Evolutionary conservation across 805 yeast genomes (phyloP), one percentile per base, ranked within the genome.

Genomic region (Starmerella floricola): DNA sequence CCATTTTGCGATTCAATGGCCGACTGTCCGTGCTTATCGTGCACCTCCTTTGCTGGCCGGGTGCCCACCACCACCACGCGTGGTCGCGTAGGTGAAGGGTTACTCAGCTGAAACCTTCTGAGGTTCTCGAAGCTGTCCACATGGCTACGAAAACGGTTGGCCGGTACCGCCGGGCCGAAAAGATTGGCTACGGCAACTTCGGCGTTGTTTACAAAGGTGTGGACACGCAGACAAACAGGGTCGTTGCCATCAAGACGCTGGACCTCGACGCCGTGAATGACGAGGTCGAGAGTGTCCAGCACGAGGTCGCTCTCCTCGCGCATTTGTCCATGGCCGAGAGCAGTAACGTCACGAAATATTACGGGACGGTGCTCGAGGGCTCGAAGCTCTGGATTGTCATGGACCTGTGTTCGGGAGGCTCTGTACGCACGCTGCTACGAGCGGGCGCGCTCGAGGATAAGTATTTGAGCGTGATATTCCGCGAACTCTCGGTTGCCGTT

Each of bases 391-490:
- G 98, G 97, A 87, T 91, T 59, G 77, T 91, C 45, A 91, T 91
- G 96, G 99, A 91, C 57, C 76, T 82, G 56, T 88, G 97, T 62
- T 91, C 94, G 1, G 99, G 98, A 13, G 99, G 99, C 0, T 81
- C 94, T 1, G 74, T 84, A 42, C 70, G 98, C 48, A 83, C 95
- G 2, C 65, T 91, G 35, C 56, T 88, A 44, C 74, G 78, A 55
- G 86, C 96, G 0, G 98, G 98, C 0, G 74, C 73, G 29, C 70
- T 93, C 31, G 95, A 86, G 47, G 99, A 91, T 56, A 70, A 70
- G 55, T 79, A 81, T 57, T 75, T 82, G 29, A 79, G 87, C 15
- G 79, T 93, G n/a, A 75, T 91, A 8, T 73, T 81, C 45, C 68
- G 97, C 40, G 99, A 91, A 57, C 61, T 85, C 31, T 65, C 87